Evolutionary conservation across 805 yeast genomes (phyloP).

Genomic region (Wickerhamomyces hampshirensis): DNA sequence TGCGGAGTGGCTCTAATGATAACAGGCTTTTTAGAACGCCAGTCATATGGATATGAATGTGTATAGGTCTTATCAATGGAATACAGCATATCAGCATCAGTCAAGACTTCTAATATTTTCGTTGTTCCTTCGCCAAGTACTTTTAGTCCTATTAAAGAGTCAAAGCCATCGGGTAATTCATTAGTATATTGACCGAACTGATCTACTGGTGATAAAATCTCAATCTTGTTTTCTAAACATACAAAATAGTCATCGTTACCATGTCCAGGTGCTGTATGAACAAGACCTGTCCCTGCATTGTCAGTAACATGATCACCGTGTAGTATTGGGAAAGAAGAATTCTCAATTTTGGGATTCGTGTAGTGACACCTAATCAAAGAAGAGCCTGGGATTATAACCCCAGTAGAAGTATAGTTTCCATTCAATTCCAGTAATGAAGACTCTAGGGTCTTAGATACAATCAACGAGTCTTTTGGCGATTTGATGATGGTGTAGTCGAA

Average conservation of each 20-base stretch:
- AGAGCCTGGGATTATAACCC: slow-evolving; percentile 36
- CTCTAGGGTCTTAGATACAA: slow-evolving; percentile 54
- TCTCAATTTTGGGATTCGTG: slow-evolving; percentile 46
- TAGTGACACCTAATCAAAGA: slow-evolving; percentile 41
- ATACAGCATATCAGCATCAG: slow-evolving; percentile 40
- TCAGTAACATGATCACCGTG: slow-evolving; percentile 80
- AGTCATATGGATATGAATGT: slow-evolving; percentile 94
- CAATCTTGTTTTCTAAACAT: slow-evolving; percentile 53
- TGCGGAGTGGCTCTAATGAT: slow-evolving; percentile 93
- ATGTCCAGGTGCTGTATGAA: slow-evolving; percentile 97
- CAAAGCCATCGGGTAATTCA: slow-evolving; percentile 45
- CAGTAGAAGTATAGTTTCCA: slow-evolving; percentile 15
- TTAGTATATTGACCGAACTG: slow-evolving; percentile 60
- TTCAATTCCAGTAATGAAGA: slow-evolving; percentile 33
- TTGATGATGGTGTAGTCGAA: slow-evolving; percentile 52
- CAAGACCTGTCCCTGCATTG: slow-evolving; percentile 88
- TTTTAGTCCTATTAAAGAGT: slow-evolving; percentile 45
- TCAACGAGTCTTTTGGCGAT: slow-evolving; percentile 35
- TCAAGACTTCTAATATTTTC: slow-evolving; percentile 39
- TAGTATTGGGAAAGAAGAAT: slow-evolving; percentile 50
- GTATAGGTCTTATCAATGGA: slow-evolving; percentile 44
- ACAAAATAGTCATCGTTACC: slow-evolving; percentile 88
- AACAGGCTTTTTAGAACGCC: slow-evolving; percentile 96
- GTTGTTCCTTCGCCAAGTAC: slow-evolving; percentile 60
- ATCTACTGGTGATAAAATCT: slow-evolving; percentile 75